phyloP scores from a whole-genome alignment of 2,329 filamentous ascomycete genomes.

The Alternaria dauci region DNA sequence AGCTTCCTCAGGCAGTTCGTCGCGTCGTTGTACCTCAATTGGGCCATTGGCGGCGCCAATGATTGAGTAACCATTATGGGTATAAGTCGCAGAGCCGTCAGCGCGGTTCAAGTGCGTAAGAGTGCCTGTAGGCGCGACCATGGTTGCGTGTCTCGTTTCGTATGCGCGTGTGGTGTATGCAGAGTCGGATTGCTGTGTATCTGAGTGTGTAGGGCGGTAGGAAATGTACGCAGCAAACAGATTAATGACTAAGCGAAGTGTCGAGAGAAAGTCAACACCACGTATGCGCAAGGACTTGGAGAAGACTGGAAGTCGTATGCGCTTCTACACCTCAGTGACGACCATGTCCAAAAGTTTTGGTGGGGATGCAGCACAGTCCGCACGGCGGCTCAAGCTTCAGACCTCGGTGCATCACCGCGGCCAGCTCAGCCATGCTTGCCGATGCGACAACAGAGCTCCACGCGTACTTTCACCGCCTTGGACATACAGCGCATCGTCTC shows the following conservation, averaged over 20 bases:
- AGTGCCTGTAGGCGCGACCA: slow-evolving; percentile 43
- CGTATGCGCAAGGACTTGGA: neutral
- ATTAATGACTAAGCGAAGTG: neutral
- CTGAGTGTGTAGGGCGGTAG: neutral
- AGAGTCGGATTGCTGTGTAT: neutral
- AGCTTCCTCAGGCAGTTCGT: slow-evolving; percentile 92
- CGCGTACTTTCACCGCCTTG: slow-evolving; percentile 4
- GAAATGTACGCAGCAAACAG: neutral
- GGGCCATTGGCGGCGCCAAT: slow-evolving; percentile 91
- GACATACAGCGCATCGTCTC: slow-evolving; percentile 2
- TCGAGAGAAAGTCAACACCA: neutral
- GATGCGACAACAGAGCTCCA: slow-evolving; percentile 9
- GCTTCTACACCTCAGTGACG: neutral
- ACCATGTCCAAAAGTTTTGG: slow-evolving; percentile 34
- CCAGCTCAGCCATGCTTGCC: slow-evolving; percentile 14
- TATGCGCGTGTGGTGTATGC: slow-evolving; percentile 1
- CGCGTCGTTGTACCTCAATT: slow-evolving; percentile 85
- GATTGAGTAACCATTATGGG: slow-evolving; percentile 78
- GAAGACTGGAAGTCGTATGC: neutral
- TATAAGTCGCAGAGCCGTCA: slow-evolving; percentile 82
- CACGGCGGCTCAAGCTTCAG: slow-evolving; percentile 25
- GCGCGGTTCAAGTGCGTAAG: slow-evolving; percentile 67
- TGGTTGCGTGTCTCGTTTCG: slow-evolving; percentile 9
- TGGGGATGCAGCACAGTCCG: slow-evolving; percentile 34
- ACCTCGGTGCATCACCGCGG: slow-evolving; percentile 33